Base-by-base conservation (phyloP, 805 yeast genomes). In the Hyphopichia homilentoma region DNA sequence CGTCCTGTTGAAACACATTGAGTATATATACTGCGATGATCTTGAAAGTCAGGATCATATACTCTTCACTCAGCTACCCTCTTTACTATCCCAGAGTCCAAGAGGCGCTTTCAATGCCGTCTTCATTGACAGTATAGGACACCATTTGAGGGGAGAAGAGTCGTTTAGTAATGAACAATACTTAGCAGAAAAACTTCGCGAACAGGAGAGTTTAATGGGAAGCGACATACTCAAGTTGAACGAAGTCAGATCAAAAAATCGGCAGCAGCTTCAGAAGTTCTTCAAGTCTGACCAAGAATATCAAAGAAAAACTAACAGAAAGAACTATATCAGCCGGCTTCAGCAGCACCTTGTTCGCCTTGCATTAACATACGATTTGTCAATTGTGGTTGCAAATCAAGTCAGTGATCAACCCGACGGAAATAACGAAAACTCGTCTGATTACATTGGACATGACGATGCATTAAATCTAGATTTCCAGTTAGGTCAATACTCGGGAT, bases 91-190 rank as follows among this genome's bases (percentile, higher is more conserved):
- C 6, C 40, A 32, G 20, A 50, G 59, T 20, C 40, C 52, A 8
- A n/a, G n/a, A n/a, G 54, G 58, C 1, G 43, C 49, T 5, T 64
- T 81, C 2, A 80, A 73, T 26, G 48, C 83, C 18, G 65, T 90
- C 0, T 69, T 87, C 1, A 65, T 89, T 7, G 97, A 90, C 55
- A 84, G 95, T 21, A 75, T 89, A 4, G 79, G 90, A 0, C 95
- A 86, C 48, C 95, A 84, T 53, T 54, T 88, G 20, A 62, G 94
- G 36, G 79, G 79, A 1, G 86, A 80, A 41, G 57, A 48, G 16
- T 35, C 44, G 3, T 38, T 44, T 2, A 49, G 77, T 16, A 67
- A 58, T 25, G 60, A 66, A 25, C 61, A 52, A 20, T 57, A 57
- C 19, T 54, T 59, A 16, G 47, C 47, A 23, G 59, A 58, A 13